phyloP scores from a whole-genome alignment of 2,329 filamentous ascomycete genomes.

The Orbilia javanica region DNA sequence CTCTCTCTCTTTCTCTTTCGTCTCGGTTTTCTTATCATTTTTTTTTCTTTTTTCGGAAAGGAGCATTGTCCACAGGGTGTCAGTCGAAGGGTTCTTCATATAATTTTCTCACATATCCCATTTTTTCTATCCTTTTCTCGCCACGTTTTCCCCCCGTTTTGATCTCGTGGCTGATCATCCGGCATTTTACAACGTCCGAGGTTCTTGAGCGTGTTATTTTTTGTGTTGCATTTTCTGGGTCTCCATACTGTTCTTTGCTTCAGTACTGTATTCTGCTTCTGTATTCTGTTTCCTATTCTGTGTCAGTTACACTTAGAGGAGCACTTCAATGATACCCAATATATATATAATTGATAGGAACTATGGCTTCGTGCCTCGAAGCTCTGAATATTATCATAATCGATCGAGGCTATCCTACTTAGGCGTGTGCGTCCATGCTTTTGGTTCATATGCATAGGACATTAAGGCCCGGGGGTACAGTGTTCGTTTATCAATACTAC shows the following conservation, averaged over 20 bases:
- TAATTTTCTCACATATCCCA: constrained; percentile 19
- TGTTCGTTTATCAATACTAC: too few species aligned
- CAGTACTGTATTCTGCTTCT: neutral
- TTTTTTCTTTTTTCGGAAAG: constrained; percentile 14
- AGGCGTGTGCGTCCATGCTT: too few species aligned
- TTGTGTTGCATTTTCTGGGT: constrained; percentile 49
- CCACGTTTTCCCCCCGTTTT: constrained; percentile 18
- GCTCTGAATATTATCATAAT: too few species aligned
- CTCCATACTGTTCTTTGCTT: neutral
- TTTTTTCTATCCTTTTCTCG: constrained; percentile 22
- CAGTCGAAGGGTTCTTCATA: constrained; percentile 35
- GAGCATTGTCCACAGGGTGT: constrained; percentile 54
- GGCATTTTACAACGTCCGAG: constrained; percentile 46
- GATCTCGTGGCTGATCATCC: constrained; percentile 29
- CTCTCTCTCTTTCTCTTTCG: too few species aligned
- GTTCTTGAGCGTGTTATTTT: constrained; percentile 52
- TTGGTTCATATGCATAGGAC: too few species aligned
- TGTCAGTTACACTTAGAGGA: constrained; percentile 55
- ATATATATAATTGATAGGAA: constrained; percentile 24
- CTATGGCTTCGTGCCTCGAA: neutral
- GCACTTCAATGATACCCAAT: constrained; percentile 59
- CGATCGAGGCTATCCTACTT: too few species aligned
- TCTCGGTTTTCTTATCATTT: constrained; percentile 32
- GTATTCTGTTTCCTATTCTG: constrained; percentile 35
- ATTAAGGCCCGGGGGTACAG: too few species aligned